Conservation (phyloP, 768 basidiomycete genomes). For the Trichaptum fuscoviolaceum region DNA sequence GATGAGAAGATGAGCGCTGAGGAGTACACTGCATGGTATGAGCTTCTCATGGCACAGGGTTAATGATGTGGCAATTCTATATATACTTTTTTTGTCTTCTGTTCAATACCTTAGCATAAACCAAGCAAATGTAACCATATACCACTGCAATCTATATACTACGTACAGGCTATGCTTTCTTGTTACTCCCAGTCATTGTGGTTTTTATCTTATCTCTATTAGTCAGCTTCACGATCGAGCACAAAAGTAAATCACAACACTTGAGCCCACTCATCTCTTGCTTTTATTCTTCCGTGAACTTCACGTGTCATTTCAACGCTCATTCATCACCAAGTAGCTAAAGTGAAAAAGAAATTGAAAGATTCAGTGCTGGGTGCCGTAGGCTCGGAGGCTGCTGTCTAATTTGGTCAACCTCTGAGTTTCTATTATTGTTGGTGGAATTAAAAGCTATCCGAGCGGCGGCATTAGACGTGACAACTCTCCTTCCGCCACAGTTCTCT, state of each 20-base stretch:
- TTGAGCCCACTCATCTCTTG: neutral
- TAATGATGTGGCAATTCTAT: neutral
- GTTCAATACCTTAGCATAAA: neutral
- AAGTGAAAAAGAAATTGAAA: no score
- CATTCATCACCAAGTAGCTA: no score
- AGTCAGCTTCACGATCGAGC: neutral
- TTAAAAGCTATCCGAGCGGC: neutral
- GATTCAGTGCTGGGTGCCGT: no score
- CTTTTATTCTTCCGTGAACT: neutral
- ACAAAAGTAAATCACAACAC: neutral
- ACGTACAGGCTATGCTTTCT: neutral
- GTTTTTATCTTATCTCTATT: neutral
- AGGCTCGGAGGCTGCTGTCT: neutral
- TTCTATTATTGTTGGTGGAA: neutral
- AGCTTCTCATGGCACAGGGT: constrained; percentile 50
- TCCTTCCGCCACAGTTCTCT: neutral
- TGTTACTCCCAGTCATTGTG: neutral
- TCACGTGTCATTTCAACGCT: neutral
- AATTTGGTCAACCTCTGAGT: neutral
- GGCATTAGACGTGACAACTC: neutral
- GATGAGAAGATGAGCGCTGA: constrained; percentile 91
- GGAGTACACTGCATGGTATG: constrained; percentile 81
- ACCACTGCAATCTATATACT: neutral
- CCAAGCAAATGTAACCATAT: neutral
- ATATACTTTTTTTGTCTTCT: neutral